Conservation (phyloP, 1,139 yeast species). For the Blastobotrys aristatus region DNA sequence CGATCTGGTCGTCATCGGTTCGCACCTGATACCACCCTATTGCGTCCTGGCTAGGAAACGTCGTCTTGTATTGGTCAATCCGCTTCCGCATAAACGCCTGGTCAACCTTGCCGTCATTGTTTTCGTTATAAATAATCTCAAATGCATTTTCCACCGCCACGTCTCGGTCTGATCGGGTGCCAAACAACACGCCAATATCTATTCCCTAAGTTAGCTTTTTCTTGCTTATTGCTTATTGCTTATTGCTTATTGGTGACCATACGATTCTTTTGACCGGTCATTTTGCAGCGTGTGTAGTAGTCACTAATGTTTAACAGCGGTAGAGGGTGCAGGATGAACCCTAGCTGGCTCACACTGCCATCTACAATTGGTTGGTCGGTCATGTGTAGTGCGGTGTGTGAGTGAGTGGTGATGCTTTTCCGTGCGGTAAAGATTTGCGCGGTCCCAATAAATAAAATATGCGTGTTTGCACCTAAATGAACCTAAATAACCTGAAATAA, state of each 20-base stretch:
- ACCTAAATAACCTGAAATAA: neutral
- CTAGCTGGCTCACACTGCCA: conserved; percentile 8
- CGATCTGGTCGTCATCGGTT: conserved; percentile 16
- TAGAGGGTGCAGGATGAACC: conserved; percentile 33
- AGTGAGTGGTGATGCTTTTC: neutral
- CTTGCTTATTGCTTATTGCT: conserved; percentile 4
- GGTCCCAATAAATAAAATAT: neutral
- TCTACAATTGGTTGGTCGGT: neutral
- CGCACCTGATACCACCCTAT: conserved; percentile 33
- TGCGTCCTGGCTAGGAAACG: conserved; percentile 32
- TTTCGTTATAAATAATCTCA: conserved; percentile 25
- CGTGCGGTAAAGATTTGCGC: neutral
- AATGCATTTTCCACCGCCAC: conserved; percentile 32
- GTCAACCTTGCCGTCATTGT: conserved; percentile 22
- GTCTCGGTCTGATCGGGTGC: conserved; percentile 29
- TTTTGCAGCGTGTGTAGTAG: conserved; percentile 30
- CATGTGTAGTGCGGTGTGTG: neutral
- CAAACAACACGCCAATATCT: conserved; percentile 35
- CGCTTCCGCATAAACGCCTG: conserved; percentile 24
- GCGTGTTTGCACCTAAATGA: neutral
- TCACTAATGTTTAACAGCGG: conserved; percentile 36
- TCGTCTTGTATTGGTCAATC: conserved; percentile 28
- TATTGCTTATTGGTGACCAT: too few relatives aligned
- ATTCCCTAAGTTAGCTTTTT: conserved; percentile 1
- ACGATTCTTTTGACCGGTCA: conserved; percentile 22